Percentiles rank a stretch among this genome's conserved stretches.
phyloP scores from a whole-genome alignment of 805 yeast species.

The Babjeviella inositovora region DNA sequence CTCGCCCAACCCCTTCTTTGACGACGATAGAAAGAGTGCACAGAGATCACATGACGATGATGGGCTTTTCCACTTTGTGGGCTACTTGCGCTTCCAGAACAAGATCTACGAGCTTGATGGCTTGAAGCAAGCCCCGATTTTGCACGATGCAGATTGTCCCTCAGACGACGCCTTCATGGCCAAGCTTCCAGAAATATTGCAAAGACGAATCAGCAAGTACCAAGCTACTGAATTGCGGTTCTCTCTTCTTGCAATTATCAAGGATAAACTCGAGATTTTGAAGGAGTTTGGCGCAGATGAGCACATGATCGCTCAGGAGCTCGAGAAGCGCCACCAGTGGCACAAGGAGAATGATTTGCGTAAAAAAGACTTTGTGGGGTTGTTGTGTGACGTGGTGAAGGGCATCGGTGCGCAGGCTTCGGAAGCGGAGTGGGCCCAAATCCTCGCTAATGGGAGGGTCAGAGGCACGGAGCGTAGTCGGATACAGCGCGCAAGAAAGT shows the following conservation, averaged over 20 bases:
- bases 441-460: too few relatives aligned
- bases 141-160: conserved; percentile 24
- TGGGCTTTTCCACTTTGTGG: conserved; percentile 45
- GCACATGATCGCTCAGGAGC: conserved; percentile 18
- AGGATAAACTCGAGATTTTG: conserved; percentile 24
- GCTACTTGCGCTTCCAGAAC: conserved; percentile 27
- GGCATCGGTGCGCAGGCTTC: conserved; percentile 15
- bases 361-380: conserved; percentile 33
- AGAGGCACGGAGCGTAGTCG: too few relatives aligned
- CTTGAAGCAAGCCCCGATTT: conserved; percentile 34
- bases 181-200: conserved; percentile 25
- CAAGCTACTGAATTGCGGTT: conserved; percentile 34
- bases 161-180: conserved; percentile 21
- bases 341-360: conserved; percentile 34
- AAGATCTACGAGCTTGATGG: conserved; percentile 49
- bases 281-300: conserved; percentile 21
- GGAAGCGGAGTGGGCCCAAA: conserved; percentile 28
- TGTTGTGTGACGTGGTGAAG: conserved; percentile 27
- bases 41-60: too few relatives aligned
- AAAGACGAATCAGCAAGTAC: conserved; percentile 26
- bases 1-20: conserved; percentile 32
- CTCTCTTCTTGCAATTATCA: conserved; percentile 34
- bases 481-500: too few relatives aligned
- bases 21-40: too few relatives aligned
- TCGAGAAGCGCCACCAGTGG: conserved; percentile 33